Evolutionary conservation across 1,284 basidiomycete species (phyloP), one percentile per base, ranked within the genome.

Genomic region (Boletus mariae): DNA sequence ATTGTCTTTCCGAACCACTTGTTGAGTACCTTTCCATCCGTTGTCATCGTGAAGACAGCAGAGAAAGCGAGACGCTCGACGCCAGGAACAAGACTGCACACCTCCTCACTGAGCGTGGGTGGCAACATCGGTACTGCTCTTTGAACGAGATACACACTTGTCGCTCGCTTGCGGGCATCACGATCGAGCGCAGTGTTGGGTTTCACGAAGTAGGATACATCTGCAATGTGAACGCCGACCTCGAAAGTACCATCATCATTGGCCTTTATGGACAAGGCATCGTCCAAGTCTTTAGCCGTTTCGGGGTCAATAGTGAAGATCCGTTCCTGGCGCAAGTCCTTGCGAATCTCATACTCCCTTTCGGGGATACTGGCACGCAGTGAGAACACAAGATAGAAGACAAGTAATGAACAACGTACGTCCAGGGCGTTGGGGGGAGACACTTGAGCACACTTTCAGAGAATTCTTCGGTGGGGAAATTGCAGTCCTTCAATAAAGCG

Each of bases 51-150:
- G 69, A 98, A 95, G 60, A 93, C 73, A 51, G 86, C 83, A 8
- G 92, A 90, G 77, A 98, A 97, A 3, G 94, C 82, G 44, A 99
- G 80, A 53, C 95, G 87, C 58, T 98, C 96, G 59, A 85, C 80
- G 15, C 86, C 87, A 6, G 94, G 92, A 43, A 86, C 80, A 49
- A 99, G 81, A 73, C 92, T 95, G 76, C 97, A 99, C 23, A 96
- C 79, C 64, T 96, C 85, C 70, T 98, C 94, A 65, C 88, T 91
- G 38, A 99, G 77, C 10, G 85, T 79, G 26, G 94, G 93, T 1
- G 96, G 96, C 6, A 99, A 79, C 96, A 99, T 99, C 1, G 95
- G 94, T 10, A 98, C 94, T 29, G 90, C 85, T 44, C 94, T 86
- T 70, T 98, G 96, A 40, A 98, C 87, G 41, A 99, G 86, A 68